Evolutionary conservation across 2,329 filamentous ascomycete genomes (phyloP).

Genomic region (Phoma sp.): DNA sequence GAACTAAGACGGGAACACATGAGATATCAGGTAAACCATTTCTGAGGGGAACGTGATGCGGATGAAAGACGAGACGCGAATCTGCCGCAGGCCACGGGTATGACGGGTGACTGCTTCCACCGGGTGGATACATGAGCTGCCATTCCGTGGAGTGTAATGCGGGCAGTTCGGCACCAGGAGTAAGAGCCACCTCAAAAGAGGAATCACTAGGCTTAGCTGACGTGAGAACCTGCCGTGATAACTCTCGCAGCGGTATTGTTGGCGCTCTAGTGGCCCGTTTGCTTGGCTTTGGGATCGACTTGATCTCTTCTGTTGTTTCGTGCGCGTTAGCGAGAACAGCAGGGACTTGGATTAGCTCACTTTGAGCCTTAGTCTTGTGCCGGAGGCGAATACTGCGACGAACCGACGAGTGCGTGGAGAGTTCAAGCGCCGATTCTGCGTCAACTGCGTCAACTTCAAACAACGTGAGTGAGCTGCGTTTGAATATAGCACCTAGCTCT

Average conservation of each 20-base stretch:
- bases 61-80: conserved; percentile 21
- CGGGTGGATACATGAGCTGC: conserved; percentile 25
- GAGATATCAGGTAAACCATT: conserved; percentile 24
- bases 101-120: conserved; percentile 25
- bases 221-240: neutral
- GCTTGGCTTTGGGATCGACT: neutral
- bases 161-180: conserved; percentile 12
- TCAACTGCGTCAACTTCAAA: neutral
- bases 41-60: conserved; percentile 15
- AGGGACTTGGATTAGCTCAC: neutral
- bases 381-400: neutral
- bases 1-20: neutral
- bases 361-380: neutral
- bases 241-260: neutral
- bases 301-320: neutral
- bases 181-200: conserved; percentile 1
- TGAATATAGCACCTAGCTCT: neutral
- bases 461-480: neutral
- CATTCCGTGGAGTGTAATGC: conserved; percentile 10
- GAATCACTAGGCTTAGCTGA: neutral
- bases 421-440: neutral
- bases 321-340: neutral
- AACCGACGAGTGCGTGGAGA: neutral
- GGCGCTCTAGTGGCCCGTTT: neutral
- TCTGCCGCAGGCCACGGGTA: conserved; percentile 27